A percentile compares a stretch with the other conserved stretches of the same genome.
Evolutionary conservation across 768 basidiomycete genomes (phyloP).

Genomic region (Rhodotorula sphaerocarpa): DNA sequence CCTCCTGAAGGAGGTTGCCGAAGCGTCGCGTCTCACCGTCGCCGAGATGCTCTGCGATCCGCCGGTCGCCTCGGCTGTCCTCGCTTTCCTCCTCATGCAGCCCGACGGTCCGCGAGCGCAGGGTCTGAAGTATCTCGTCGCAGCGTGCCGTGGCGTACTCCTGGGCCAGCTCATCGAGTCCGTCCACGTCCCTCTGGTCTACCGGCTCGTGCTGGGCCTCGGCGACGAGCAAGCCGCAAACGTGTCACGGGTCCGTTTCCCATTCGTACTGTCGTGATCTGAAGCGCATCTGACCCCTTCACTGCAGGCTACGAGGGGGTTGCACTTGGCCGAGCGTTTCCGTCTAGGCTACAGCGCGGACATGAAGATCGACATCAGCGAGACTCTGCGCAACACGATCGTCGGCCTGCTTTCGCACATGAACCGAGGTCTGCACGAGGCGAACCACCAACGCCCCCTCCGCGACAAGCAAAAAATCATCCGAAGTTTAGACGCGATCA

Average conservation of each 20-base stretch:
- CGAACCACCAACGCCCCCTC: constrained; percentile 64
- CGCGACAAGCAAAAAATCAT: constrained; percentile 67
- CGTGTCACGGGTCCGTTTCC: neutral
- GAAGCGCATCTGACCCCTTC: neutral
- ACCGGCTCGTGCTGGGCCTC: constrained; percentile 65
- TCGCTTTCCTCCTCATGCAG: constrained; percentile 58
- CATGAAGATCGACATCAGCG: constrained; percentile 44
- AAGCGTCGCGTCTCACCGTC: constrained; percentile 49
- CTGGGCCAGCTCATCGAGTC: constrained; percentile 45
- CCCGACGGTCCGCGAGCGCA: neutral
- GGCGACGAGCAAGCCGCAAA: constrained; percentile 58
- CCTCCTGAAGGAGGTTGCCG: constrained; percentile 58
- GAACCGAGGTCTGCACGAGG: constrained; percentile 77
- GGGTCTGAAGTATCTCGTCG: constrained; percentile 13
- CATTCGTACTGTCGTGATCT: too few species aligned
- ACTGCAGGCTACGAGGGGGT: constrained; percentile 33
- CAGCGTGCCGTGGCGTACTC: neutral
- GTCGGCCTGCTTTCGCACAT: constrained; percentile 75
- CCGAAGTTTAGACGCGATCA: constrained; percentile 65
- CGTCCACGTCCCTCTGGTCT: constrained; percentile 57
- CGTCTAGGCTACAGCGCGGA: neutral
- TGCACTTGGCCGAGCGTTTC: constrained; percentile 39
- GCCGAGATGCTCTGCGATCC: constrained; percentile 53
- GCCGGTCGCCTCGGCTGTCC: constrained; percentile 47
- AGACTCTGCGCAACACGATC: constrained; percentile 65